These are phyloP conservation scores for Filobasidium wieringae DNA, from an alignment of 768 basidiomycete genomes.

Conservation along the genomic window DNA sequence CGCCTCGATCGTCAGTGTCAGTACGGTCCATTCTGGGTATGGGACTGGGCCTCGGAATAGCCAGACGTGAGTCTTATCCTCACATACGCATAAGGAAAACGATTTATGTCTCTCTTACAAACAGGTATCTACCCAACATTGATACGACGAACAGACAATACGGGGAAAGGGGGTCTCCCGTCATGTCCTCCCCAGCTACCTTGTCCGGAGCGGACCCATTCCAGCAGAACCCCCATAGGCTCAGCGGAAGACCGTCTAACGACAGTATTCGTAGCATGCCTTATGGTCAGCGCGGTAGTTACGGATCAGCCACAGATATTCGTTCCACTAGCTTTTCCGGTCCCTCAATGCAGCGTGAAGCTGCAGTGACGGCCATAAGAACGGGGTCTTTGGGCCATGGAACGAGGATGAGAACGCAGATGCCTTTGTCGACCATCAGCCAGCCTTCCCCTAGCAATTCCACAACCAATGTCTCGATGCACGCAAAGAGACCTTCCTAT, in stretches of 20 bases:
- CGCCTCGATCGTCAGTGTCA: slow-evolving; percentile 27
- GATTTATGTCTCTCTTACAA: neutral
- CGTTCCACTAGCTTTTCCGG: slow-evolving; percentile 36
- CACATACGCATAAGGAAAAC: slow-evolving; percentile 10
- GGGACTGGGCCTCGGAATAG: neutral
- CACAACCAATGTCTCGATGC: slow-evolving; percentile 34
- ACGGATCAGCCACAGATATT: slow-evolving; percentile 14
- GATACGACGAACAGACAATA: slow-evolving; percentile 15
- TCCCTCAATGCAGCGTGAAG: slow-evolving; percentile 18
- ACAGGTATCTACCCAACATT: slow-evolving; percentile 26
- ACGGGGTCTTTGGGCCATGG: slow-evolving; percentile 29
- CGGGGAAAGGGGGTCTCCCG: slow-evolving; percentile 14
- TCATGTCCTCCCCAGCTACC: slow-evolving; percentile 25
- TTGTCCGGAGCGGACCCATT: slow-evolving; percentile 21
- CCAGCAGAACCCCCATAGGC: slow-evolving; percentile 4
- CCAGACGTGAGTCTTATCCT: slow-evolving; percentile 8
- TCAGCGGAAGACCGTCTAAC: slow-evolving; percentile 28
- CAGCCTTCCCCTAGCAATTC: slow-evolving; percentile 27
- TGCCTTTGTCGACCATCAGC: slow-evolving; percentile 8
- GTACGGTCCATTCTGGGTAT: slow-evolving; percentile 24
- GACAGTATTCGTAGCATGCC: slow-evolving; percentile 32
- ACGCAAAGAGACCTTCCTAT: slow-evolving; percentile 35
- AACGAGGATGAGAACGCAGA: slow-evolving; percentile 2
- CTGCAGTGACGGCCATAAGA: slow-evolving; percentile 23
- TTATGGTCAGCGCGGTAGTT: slow-evolving; percentile 12